phyloP scores from a whole-genome alignment of 2,329 filamentous ascomycete genomes.

The Talaromyces sp. region DNA sequence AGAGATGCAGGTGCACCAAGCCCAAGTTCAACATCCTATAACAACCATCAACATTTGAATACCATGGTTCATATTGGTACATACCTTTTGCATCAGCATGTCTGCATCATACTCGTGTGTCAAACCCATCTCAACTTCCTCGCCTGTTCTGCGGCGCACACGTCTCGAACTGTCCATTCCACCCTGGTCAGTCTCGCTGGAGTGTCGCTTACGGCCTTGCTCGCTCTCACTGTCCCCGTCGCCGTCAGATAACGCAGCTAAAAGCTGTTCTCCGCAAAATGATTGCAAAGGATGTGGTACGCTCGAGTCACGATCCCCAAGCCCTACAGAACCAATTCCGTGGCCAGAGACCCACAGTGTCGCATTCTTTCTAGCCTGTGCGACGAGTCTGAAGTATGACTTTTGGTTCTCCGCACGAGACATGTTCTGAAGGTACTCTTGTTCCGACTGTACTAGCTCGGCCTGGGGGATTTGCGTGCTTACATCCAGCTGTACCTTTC shows the following conservation, averaged over 20 bases:
- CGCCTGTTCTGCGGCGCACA: slow-evolving; percentile 31
- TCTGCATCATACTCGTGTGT: slow-evolving; percentile 27
- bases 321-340: slow-evolving; percentile 52
- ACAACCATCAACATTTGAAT: slow-evolving; percentile 4
- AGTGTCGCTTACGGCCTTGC: slow-evolving; percentile 23
- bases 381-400: slow-evolving; percentile 32
- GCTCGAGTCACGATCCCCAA: slow-evolving; percentile 37
- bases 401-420: slow-evolving; percentile 41
- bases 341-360: slow-evolving; percentile 54
- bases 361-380: slow-evolving; percentile 58
- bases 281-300: slow-evolving; percentile 48
- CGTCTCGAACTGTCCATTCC: slow-evolving; percentile 25
- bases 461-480: slow-evolving; percentile 50
- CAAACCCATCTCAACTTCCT: slow-evolving; percentile 28
- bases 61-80: neutral
- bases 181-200: slow-evolving; percentile 18
- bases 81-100: slow-evolving; percentile 33
- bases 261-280: slow-evolving; percentile 54
- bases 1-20: slow-evolving; percentile 63
- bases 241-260: slow-evolving; percentile 38
- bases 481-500: slow-evolving; percentile 44
- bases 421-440: slow-evolving; percentile 59
- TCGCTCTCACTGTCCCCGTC: slow-evolving; percentile 19
- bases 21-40: slow-evolving; percentile 59
- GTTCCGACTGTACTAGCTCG: slow-evolving; percentile 54